A percentile compares a stretch with the other conserved stretches of the same genome.
phyloP scores from a whole-genome alignment of 1,139 yeast genomes.

The Yamadazyma dendronema region DNA sequence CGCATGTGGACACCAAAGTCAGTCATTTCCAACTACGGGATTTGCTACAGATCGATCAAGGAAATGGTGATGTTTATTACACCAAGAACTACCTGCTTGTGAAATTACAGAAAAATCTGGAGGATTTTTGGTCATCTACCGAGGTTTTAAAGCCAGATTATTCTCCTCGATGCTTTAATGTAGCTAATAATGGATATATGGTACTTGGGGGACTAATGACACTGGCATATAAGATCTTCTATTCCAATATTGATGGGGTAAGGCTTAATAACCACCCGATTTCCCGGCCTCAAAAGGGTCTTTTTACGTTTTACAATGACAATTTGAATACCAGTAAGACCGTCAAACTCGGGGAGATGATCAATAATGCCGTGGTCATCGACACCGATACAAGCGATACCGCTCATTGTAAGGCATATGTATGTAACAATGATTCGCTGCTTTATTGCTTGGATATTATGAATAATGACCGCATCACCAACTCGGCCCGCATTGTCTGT shows the following conservation, averaged over 20 bases:
- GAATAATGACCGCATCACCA: constrained; percentile 41
- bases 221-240: constrained; percentile 25
- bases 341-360: constrained; percentile 70
- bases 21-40: constrained; percentile 92
- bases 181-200: constrained; percentile 48
- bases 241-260: constrained; percentile 27
- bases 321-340: constrained; percentile 47
- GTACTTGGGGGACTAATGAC: constrained; percentile 71
- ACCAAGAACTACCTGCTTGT: constrained; percentile 34
- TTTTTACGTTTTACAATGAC: constrained; percentile 56
- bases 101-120: constrained; percentile 10
- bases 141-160: constrained; percentile 46
- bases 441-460: constrained; percentile 68
- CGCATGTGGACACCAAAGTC: constrained; percentile 29
- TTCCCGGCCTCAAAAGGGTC: constrained; percentile 46
- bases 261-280: constrained; percentile 15
- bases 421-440: constrained; percentile 80
- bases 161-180: constrained; percentile 71
- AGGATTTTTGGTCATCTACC: constrained; percentile 13
- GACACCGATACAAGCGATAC: constrained; percentile 30
- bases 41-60: constrained; percentile 50
- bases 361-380: constrained; percentile 77
- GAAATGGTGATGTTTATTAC: constrained; percentile 30
- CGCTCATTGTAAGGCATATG: constrained; percentile 42
- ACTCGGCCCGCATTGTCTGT: constrained; percentile 31